A percentile compares a stretch with the other conserved stretches of the same genome.
These are phyloP conservation scores for Thalassiosira ordinaria DNA, from an alignment of 352 stramenopile species.

Conservation along the genomic window DNA sequence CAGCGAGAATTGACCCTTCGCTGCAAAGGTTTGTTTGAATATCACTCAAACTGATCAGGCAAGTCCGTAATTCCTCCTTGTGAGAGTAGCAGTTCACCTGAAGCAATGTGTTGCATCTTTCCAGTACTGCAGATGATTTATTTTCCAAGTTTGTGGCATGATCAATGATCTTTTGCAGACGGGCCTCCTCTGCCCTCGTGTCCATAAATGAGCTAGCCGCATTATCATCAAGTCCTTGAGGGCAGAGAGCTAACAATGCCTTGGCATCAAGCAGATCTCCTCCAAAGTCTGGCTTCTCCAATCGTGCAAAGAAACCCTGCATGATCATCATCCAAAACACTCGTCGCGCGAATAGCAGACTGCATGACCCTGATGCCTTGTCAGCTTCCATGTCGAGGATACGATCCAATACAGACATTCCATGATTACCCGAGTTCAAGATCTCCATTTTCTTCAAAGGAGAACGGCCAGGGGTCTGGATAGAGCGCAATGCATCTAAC, in stretches of 20 bases:
- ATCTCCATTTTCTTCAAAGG: constrained; percentile 25
- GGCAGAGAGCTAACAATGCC: constrained; percentile 36
- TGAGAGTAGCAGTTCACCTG: constrained; percentile 51
- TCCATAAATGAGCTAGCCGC: constrained; percentile 24
- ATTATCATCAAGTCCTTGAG: constrained; percentile 8
- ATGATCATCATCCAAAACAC: constrained; percentile 57
- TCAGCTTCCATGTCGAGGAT: constrained; percentile 42
- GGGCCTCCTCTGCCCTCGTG: constrained; percentile 21
- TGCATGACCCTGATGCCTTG: constrained; percentile 15
- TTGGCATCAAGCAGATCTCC: constrained; percentile 42
- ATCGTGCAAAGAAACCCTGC: constrained; percentile 30
- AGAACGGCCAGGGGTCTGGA: neutral
- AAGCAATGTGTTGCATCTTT: constrained; percentile 50
- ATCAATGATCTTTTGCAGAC: constrained; percentile 49
- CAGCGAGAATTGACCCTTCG: constrained; percentile 11
- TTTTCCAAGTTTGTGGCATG: constrained; percentile 51
- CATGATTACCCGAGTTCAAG: constrained; percentile 20
- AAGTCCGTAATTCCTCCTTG: constrained; percentile 49
- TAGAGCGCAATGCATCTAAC: constrained; percentile 27
- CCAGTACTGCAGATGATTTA: constrained; percentile 39
- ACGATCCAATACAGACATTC: constrained; percentile 26
- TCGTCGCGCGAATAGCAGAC: constrained; percentile 29
- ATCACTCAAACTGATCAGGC: constrained; percentile 58
- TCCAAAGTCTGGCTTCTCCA: constrained; percentile 15
- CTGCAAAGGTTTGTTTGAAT: constrained; percentile 53